These are phyloP conservation scores for Aspergillus thermomutatus DNA, from an alignment of 2,329 filamentous ascomycete genomes.

Conservation along the genomic window DNA sequence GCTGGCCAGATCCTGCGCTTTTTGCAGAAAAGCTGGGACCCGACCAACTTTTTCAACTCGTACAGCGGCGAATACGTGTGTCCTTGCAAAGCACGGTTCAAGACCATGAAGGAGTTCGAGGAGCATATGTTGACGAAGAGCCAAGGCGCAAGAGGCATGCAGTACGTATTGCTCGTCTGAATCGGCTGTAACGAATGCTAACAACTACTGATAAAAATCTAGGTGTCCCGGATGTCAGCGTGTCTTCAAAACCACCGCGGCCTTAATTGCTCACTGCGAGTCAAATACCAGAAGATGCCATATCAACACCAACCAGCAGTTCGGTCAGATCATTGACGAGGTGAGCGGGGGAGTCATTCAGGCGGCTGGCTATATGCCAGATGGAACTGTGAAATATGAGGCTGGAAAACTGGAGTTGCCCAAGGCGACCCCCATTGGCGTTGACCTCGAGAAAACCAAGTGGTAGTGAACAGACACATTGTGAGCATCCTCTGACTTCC, in stretches of 20 bases:
- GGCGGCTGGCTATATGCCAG: constrained; percentile 26
- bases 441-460: constrained; percentile 7
- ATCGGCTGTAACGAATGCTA: neutral
- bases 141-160: constrained; percentile 10
- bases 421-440: constrained; percentile 11
- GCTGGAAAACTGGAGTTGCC: constrained; percentile 15
- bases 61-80: constrained; percentile 32
- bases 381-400: constrained; percentile 35
- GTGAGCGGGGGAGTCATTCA: constrained; percentile 39
- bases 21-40: constrained; percentile 23
- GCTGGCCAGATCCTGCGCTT: constrained; percentile 12
- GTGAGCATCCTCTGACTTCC: neutral
- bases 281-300: constrained; percentile 33
- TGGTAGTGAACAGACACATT: constrained; percentile 3
- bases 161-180: constrained; percentile 11
- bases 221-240: constrained; percentile 41
- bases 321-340: constrained; percentile 35
- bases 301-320: constrained; percentile 27
- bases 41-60: constrained; percentile 30
- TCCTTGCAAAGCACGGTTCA: constrained; percentile 29
- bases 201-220: neutral
- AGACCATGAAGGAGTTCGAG: constrained; percentile 24
- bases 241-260: constrained; percentile 35
- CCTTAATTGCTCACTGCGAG: constrained; percentile 42
- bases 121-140: constrained; percentile 29